A percentile compares a stretch with the other conserved stretches of the same genome.
Conservation (phyloP, 345 rosid species). For the Hibiscus syriacus region DNA sequence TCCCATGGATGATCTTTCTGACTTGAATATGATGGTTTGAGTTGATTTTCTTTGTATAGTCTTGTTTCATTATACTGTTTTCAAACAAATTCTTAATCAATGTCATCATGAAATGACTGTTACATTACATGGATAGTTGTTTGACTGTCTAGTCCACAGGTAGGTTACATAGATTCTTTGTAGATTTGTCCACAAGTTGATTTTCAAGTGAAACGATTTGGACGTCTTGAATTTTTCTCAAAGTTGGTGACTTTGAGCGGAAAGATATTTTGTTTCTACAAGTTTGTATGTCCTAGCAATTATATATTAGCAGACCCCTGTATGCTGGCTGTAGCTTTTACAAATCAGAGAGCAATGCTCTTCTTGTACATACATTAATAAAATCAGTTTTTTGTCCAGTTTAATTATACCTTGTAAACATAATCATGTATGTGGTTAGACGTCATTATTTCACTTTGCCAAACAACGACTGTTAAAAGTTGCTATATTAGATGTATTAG, state of each 20-base stretch:
- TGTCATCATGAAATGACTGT: conserved; percentile 53
- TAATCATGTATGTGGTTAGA: neutral
- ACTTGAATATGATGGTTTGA: conserved; percentile 95
- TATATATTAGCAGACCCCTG: conserved; percentile 39
- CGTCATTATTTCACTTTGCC: conserved; percentile 4
- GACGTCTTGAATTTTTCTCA: conserved; percentile 38
- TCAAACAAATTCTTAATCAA: conserved; percentile 36
- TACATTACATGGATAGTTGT: conserved; percentile 41
- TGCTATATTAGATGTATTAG: conserved; percentile 11
- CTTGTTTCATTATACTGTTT: conserved; percentile 73
- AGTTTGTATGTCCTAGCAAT: conserved; percentile 44
- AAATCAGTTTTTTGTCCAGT: conserved; percentile 39
- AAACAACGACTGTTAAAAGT: conserved; percentile 1
- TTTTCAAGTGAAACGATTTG: conserved; percentile 42
- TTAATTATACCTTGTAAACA: neutral
- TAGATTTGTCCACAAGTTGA: conserved; percentile 38
- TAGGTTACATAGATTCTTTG: conserved; percentile 74
- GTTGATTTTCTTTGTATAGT: conserved; percentile 57
- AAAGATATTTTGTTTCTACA: conserved; percentile 46
- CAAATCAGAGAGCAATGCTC: conserved; percentile 43
- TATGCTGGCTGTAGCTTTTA: conserved; percentile 49
- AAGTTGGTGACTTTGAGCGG: conserved; percentile 52
- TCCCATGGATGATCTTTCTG: conserved; percentile 98
- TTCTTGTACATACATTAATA: conserved; percentile 85
- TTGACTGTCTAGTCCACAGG: conserved; percentile 38